Evolutionary conservation across 2,329 filamentous ascomycete species (phyloP), one percentile per base, ranked within the genome.

Genomic region (Chalaropsis ovoidea): DNA sequence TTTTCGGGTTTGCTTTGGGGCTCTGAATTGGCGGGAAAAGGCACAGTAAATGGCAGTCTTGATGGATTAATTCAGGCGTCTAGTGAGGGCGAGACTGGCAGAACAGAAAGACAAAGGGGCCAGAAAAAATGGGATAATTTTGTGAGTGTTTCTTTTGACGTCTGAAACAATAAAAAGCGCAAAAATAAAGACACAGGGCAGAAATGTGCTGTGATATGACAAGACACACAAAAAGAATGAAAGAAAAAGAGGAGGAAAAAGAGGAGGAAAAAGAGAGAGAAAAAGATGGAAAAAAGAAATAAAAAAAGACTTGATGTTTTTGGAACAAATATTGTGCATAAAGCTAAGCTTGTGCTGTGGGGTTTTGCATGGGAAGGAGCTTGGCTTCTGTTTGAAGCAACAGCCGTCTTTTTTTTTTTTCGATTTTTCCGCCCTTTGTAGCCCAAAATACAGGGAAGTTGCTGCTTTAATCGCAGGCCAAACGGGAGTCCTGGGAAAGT

Each of bases 341-440:
- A 58, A 58, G 54, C 54, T 39, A 58, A 58, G 54, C 54, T 58
- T 39, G 54, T 58, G 54, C 27, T 58, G 54, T 58, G 54, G 54
- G 54, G 54, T 35, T 58, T 19, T 31, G 27, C 54, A 39, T 35
- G 54, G 52, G 54, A 58, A 58, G 27, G 54, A 58, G 54, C 54
- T 58, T 58, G 27, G 54, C 54, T 58, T 47, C 54, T 58, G 54
- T 39, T 58, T 35, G 54, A 58, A 39, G 54, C 27, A 58, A 39
- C 54, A 35, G 17, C 54, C 54, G 31, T 17, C 43, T 47, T 19
- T 47, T 17, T n/a, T 19, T 47, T 47, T 19, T 47, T 47, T 47
- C 15, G 4, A 39, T 39, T 58, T 35, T 31, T 39, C 8, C 7
- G 13, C 24, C 27, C 54, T 56, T 56, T 56, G 22, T 56, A 49